Evolutionary conservation across 2,329 filamentous ascomycete species (phyloP), one percentile per base, ranked within the genome.

Genomic region (Coleophoma eucalyptorum): DNA sequence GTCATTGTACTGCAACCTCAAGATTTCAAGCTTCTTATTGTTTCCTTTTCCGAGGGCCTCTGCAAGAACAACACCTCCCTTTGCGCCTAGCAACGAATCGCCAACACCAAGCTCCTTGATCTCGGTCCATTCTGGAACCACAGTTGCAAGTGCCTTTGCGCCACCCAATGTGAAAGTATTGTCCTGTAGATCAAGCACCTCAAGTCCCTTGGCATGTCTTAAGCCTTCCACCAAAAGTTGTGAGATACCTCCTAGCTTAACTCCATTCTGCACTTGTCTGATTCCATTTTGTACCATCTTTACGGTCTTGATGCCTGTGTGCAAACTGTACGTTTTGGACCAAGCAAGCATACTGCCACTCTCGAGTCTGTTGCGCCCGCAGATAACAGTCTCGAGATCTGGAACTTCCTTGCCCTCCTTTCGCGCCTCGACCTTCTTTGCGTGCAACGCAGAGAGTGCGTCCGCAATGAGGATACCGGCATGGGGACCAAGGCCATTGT

Each of bases 251-350:
- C 97, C 91, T 66, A 93, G 90, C 40, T 94, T 83, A 61, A 99
- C 99, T 48, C 94, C 94, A 68, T 99, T 97, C 71, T 97, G 94
- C 21, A 96, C 90, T 26, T 26, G 26, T 41, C 94, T 83, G 61
- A 99, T 99, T 48, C 94, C 94, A 68, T 99, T 97, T 72, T 97
- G 94, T 21, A 96, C 90, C 94, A 99, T 97, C 78, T 93, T 95
- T 60, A 99, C 83, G 52, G 84, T 84, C 71, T 86, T 88, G 56
- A 99, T 81, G 51, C 87, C 86, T 58, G 80, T 84, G 67, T 97
- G 90, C 51, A 93, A 85, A 62, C 84, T 83, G 69, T 90, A 97
- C 1, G 90, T 80, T 68, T 87, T 88, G 40, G 92, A 91, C 94
- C 94, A 99, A 0, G 93, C 92, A 13, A 82, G 83, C 94, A 99